These are phyloP conservation scores for Besnoitia besnoiti DNA, from an alignment of 169 alveolate genomes.

Conservation along the genomic window DNA sequence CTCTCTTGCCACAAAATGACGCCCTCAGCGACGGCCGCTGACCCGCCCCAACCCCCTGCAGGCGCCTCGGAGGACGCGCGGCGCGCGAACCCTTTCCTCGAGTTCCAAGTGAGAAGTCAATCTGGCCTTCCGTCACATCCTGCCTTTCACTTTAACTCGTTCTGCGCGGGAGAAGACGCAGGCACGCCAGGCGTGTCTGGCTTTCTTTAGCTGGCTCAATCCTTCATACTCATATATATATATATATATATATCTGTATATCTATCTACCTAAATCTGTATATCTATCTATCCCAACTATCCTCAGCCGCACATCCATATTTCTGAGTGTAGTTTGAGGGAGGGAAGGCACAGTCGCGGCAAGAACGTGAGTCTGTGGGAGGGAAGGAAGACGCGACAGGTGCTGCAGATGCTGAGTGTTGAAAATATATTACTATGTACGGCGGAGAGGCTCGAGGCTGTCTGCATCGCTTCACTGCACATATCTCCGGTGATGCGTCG, in stretches of 20 bases:
- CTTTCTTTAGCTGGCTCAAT: not conserved
- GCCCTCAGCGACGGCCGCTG: not conserved
- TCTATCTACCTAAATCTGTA: not conserved
- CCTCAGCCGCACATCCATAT: too few species aligned
- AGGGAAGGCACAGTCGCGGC: too few species aligned
- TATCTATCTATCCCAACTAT: too few species aligned
- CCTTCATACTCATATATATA: not conserved
- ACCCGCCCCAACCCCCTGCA: conserved; percentile 6
- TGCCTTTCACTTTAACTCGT: not conserved
- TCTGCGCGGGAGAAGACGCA: not conserved
- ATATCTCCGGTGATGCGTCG: too few species aligned
- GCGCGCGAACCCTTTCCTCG: not conserved
- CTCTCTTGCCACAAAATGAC: not conserved
- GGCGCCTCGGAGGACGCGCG: not conserved
- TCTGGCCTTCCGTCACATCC: too few species aligned
- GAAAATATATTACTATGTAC: too few species aligned
- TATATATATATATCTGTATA: not conserved
- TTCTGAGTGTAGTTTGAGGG: too few species aligned
- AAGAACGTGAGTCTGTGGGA: too few species aligned
- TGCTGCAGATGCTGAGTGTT: too few species aligned
- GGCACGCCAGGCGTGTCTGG: not conserved
- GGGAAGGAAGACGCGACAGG: too few species aligned
- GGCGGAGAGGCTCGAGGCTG: too few species aligned
- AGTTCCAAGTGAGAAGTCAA: conserved; percentile 1
- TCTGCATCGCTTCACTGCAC: too few species aligned